These are phyloP conservation scores for Phycomyces nitens DNA, from an alignment of 192 early-diverging fungal genomes.

Conservation along the genomic window DNA sequence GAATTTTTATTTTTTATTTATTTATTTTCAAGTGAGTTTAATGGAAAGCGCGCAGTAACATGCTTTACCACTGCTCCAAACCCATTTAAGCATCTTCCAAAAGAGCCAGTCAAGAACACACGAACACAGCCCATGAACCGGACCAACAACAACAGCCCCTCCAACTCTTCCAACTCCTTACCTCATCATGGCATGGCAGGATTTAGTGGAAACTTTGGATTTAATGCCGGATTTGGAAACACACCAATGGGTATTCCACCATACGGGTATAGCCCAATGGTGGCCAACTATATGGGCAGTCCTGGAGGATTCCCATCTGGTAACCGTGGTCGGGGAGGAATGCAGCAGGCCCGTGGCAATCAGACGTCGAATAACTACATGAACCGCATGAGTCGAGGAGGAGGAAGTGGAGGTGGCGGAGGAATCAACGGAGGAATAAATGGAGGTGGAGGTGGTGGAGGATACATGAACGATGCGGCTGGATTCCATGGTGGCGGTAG, in stretches of 20 bases:
- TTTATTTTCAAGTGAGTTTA: constrained; percentile 22
- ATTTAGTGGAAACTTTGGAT: constrained; percentile 61
- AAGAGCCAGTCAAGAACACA: constrained; percentile 27
- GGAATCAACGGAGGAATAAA: neutral
- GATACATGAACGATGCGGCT: constrained; percentile 30
- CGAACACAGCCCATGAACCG: neutral
- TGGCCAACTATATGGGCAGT: neutral
- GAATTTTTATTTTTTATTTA: neutral
- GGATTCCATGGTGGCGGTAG: constrained; percentile 19
- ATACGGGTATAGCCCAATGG: constrained; percentile 7
- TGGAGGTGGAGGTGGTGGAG: constrained; percentile 23
- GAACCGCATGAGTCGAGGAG: constrained; percentile 29
- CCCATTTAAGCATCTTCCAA: constrained; percentile 40
- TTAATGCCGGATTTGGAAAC: constrained; percentile 53
- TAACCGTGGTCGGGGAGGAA: constrained; percentile 26
- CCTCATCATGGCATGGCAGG: constrained; percentile 9
- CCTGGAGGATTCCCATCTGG: constrained; percentile 15
- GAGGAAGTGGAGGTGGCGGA: constrained; percentile 15
- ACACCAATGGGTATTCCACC: constrained; percentile 9
- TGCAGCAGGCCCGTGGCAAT: neutral
- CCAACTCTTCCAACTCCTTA: constrained; percentile 36
- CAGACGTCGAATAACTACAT: constrained; percentile 19
- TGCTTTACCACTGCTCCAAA: constrained; percentile 37
- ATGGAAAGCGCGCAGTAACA: constrained; percentile 29
- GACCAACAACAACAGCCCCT: constrained; percentile 11